Evolutionary conservation across 257 asterid species (phyloP), one percentile per base, ranked within the genome.

Genomic region (Fraxinus anomala): DNA sequence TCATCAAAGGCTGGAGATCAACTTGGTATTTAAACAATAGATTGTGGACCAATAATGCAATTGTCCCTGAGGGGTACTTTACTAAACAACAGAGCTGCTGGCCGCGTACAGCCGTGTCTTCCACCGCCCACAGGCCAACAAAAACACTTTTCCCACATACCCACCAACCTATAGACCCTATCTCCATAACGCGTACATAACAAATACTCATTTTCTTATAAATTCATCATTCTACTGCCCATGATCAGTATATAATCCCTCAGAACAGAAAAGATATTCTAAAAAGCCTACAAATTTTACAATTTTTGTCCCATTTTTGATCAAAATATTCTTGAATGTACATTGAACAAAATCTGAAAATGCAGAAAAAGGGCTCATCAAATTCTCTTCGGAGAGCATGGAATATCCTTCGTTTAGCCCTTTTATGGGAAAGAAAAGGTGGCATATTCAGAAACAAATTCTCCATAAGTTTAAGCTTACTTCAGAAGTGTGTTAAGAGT

Each of bases 361-460:
- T 90, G 94, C 72, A 81, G 56, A 86, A 44, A 85, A 85, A 70
- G 76, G 80, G 81, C 70, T 78, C 89, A 42, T 12, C 49, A 7
- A 3, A 63, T 11, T 47, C 54, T 40, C 76, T 84, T 12, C 86
- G 86, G 5, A 82, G 88, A 77, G 87, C 90, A 9, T 93, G 97
- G 97, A 80, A 87, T 11, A 70, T 79, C 34, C 82, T 91, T 42
- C 97, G 94, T 1, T 36, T 91, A 1, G 94, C 94, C 11, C 47
- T 93, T 42, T n/a, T 90, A 33, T 90, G 97, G 97, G 78, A 89
- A 0, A 85, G 98, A 30, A 90, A 88, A 77, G 89, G 94, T 10
- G 89, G 91, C 6, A 23, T 75, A 10, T 83, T 93, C 75, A 83
- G 82, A 61, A 80, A 84, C 77, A 81, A 86, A 73, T 40, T 85